Percentiles rank a stretch among this genome's conserved stretches.
phyloP scores from a whole-genome alignment of 2,329 filamentous ascomycete species.

The Fusarium guadeloupense region DNA sequence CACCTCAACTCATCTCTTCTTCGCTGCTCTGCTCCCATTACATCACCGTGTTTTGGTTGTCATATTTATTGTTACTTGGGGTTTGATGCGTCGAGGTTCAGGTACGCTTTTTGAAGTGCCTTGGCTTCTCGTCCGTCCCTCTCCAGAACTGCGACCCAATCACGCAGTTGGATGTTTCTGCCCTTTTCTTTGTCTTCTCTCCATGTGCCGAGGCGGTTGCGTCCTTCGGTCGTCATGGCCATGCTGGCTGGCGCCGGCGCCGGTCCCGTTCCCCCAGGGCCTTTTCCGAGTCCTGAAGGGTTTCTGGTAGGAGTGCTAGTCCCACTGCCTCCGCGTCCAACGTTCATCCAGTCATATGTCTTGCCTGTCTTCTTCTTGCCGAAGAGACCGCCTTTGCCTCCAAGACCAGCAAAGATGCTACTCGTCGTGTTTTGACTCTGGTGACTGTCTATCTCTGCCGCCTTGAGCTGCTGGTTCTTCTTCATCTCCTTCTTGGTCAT shows the following conservation, averaged over 20 bases:
- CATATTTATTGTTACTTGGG: conserved; percentile 47
- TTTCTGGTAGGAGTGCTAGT: conserved; percentile 60
- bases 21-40: conserved; percentile 28
- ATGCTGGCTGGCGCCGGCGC: conserved; percentile 46
- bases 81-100: conserved; percentile 60
- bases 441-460: conserved; percentile 80
- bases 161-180: conserved; percentile 82
- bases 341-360: conserved; percentile 80
- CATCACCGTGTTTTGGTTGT: conserved; percentile 23
- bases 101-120: conserved; percentile 68
- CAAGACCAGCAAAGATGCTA: conserved; percentile 73
- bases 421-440: conserved; percentile 86
- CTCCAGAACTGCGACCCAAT: conserved; percentile 83
- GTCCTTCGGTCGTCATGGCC: conserved; percentile 64
- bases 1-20: background rate
- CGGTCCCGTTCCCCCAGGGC: conserved; percentile 44
- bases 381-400: conserved; percentile 65
- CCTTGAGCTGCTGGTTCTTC: conserved; percentile 78
- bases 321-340: conserved; percentile 60
- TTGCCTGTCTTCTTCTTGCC: conserved; percentile 70
- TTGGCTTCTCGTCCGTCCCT: conserved; percentile 75
- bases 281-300: conserved; percentile 47
- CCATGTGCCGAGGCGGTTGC: conserved; percentile 75
- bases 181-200: conserved; percentile 82
- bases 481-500: conserved; percentile 87